Percentiles rank a stretch among this genome's conserved stretches.
Conservation (phyloP, 2,329 filamentous ascomycete species). For the Aspergillus ochraceus region DNA sequence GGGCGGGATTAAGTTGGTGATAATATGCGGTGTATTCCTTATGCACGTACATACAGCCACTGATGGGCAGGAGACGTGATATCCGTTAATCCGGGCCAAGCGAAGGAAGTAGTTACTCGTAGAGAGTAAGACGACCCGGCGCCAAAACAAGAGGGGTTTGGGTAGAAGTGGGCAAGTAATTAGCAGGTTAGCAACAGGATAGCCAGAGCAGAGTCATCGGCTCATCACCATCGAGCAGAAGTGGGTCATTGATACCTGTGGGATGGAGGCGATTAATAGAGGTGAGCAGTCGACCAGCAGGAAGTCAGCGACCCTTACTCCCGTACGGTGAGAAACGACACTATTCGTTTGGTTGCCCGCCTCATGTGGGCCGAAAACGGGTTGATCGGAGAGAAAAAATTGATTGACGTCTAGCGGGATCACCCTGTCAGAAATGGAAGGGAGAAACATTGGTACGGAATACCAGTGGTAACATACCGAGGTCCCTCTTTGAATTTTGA, state of each 20-base stretch:
- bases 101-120: neutral
- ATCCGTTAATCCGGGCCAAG: neutral
- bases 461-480: neutral
- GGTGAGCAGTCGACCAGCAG: slow-evolving; percentile 19
- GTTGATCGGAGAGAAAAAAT: slow-evolving; percentile 18
- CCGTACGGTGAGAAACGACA: slow-evolving; percentile 14
- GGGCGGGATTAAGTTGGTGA: slow-evolving; percentile 6
- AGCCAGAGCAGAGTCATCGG: neutral
- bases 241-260: slow-evolving; percentile 15
- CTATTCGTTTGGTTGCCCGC: slow-evolving; percentile 17
- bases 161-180: neutral
- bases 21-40: slow-evolving; percentile 14
- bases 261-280: slow-evolving; percentile 7
- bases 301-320: slow-evolving; percentile 1
- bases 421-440: slow-evolving; percentile 14
- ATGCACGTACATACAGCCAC: neutral
- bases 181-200: neutral
- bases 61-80: neutral
- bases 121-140: neutral
- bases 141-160: neutral
- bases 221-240: neutral
- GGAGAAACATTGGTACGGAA: slow-evolving; percentile 3
- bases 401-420: slow-evolving; percentile 18
- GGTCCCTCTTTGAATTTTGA: neutral
- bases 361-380: slow-evolving; percentile 18